Evolutionary conservation across 2,329 filamentous ascomycete genomes (phyloP).

Genomic region (Blumeriella jaapii): DNA sequence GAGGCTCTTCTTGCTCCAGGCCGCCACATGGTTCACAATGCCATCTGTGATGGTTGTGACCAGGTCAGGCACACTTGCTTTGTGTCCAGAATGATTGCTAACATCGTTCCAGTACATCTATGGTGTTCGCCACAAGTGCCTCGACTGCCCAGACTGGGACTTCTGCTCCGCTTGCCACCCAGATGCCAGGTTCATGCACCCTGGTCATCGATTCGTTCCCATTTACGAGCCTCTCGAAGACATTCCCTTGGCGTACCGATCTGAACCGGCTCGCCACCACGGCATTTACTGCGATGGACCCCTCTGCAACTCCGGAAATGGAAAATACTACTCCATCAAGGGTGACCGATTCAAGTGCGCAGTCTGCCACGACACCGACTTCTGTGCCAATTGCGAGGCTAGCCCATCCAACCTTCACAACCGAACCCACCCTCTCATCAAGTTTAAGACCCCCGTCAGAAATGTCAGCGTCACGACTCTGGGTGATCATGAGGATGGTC

Average conservation of each 20-base stretch:
- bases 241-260: constrained; percentile 28
- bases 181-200: constrained; percentile 58
- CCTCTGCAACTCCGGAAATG: constrained; percentile 54
- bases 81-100: too few species aligned
- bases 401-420: constrained; percentile 78
- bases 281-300: constrained; percentile 95
- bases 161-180: constrained; percentile 71
- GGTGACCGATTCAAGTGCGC: constrained; percentile 95
- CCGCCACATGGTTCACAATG: constrained; percentile 70
- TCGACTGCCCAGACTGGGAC: constrained; percentile 96
- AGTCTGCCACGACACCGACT: constrained; percentile 88
- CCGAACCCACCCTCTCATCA: constrained; percentile 91
- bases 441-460: constrained; percentile 87
- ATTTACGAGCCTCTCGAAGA: constrained; percentile 62
- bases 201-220: constrained; percentile 77
- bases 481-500: constrained; percentile 61
- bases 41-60: constrained; percentile 91
- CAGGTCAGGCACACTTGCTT: too few species aligned
- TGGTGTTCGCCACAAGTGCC: constrained; percentile 90
- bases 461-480: constrained; percentile 79
- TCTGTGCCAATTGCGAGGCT: constrained; percentile 90
- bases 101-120: constrained; percentile 71
- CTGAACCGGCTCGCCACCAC: constrained; percentile 47
- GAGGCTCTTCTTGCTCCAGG: constrained; percentile 63
- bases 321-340: constrained; percentile 58